Percentiles rank a stretch among this genome's conserved stretches.
phyloP scores from a whole-genome alignment of 2,329 filamentous ascomycete genomes.

The Gyromitra esculenta region DNA sequence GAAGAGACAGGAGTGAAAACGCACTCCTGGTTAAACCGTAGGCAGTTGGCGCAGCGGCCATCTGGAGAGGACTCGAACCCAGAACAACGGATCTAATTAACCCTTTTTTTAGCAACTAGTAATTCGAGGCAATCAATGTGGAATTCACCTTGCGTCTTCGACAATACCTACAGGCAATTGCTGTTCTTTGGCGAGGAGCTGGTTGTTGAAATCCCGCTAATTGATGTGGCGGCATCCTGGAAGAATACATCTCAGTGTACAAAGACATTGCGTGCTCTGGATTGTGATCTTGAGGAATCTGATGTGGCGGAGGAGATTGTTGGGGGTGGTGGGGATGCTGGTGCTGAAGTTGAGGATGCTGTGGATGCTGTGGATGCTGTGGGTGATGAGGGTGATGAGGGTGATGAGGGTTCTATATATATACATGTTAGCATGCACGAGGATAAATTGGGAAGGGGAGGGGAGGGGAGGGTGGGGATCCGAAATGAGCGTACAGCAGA shows the following conservation, averaged over 20 bases:
- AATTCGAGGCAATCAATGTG: neutral
- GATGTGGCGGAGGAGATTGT: conserved; percentile 34
- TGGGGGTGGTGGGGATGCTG: conserved; percentile 42
- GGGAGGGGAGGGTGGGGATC: neutral
- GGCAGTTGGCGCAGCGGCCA: conserved; percentile 77
- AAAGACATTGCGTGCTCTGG: conserved; percentile 42
- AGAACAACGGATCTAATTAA: conserved; percentile 75
- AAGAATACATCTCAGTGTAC: conserved; percentile 47
- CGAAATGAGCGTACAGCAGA: conserved; percentile 36
- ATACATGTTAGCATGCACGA: conserved; percentile 61
- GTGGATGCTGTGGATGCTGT: conserved; percentile 36
- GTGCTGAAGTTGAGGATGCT: conserved; percentile 28
- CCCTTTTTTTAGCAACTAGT: conserved; percentile 20
- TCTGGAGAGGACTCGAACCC: conserved; percentile 77
- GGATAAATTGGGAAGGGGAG: conserved; percentile 9
- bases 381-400: conserved; percentile 58
- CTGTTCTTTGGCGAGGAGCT: conserved; percentile 68
- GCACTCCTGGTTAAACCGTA: conserved; percentile 78
- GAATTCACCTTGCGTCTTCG: conserved; percentile 67
- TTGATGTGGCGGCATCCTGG: conserved; percentile 47
- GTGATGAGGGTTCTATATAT: conserved; percentile 61
- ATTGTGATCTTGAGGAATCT: conserved; percentile 35
- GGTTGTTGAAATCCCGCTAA: conserved; percentile 55
- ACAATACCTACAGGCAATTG: conserved; percentile 71
- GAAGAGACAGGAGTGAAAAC: conserved; percentile 80